Evolutionary conservation across 345 rosid genomes (phyloP), one percentile per base, ranked within the genome.

Genomic region (Turnera subulata): DNA sequence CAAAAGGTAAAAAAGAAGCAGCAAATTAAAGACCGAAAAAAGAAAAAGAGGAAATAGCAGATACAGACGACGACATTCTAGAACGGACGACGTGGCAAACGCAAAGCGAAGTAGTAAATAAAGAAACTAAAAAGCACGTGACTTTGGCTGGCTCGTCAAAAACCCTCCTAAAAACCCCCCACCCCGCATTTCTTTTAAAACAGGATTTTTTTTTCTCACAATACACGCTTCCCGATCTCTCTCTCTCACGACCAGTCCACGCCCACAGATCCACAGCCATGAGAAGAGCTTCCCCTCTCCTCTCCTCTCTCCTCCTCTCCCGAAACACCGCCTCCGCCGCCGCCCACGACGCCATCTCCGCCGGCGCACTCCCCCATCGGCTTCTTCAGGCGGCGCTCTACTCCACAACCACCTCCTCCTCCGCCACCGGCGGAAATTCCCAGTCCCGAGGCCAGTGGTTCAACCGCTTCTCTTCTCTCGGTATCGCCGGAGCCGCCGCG

Each of bases 211-310:
- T 2, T 21, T 19, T 7, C 52, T 7, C 48, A 17, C 48, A 19
- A 12, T 29, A 23, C 1, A 55, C 20, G 56, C 45, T 55, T 56
- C 56, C 22, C 1, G n/a, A 20, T 17, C 4, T 22, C 50, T 4
- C 9, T n/a, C n/a, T n/a, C n/a, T n/a, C n/a, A n/a, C n/a, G n/a
- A 8, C 35, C 8, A 29, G 35, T 29, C 35, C 35, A 29, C 35
- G 35, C 35, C 8, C 37, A 4, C 21, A 16, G 59, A 56, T 19
- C 55, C 9, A 32, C 18, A 35, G 29, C 53, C 39, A 82, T 82
- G 84, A 71, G 83, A 69, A 69, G 72, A 55, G 77, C 78, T 25
- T 51, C 76, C 10, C 38, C 59, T 1, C 50, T 72, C 40, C 69
- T 70, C 50, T 64, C 75, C 44, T 57, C 76, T 58, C 13, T 76